Percentiles rank a stretch among this genome's conserved stretches.
These are phyloP conservation scores for Paracamarosporium sp. DNA, from an alignment of 2,329 filamentous ascomycete species.

Conservation along the genomic window DNA sequence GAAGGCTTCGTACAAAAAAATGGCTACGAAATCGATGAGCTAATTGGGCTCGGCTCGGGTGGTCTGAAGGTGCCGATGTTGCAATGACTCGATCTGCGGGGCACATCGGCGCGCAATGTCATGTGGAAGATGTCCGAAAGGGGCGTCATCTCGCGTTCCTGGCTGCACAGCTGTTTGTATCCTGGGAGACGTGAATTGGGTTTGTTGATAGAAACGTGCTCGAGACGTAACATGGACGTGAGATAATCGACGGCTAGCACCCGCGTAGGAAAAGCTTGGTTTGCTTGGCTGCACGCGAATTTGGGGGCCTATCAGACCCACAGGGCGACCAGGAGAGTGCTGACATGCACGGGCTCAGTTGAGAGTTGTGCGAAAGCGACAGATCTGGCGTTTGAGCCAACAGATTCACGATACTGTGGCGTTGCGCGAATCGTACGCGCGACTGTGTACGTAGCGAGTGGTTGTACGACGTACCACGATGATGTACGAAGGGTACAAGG, in stretches of 20 bases:
- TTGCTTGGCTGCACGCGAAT: neutral
- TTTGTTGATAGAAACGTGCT: neutral
- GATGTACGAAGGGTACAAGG: too few relatives aligned
- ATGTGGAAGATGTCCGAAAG: neutral
- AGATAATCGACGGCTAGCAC: slow-evolving; percentile 1
- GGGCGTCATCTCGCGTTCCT: neutral
- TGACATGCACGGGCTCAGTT: too few relatives aligned
- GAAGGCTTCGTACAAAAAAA: slow-evolving; percentile 5
- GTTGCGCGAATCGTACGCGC: too few relatives aligned
- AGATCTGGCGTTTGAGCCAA: neutral
- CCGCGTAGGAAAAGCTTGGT: slow-evolving; percentile 1
- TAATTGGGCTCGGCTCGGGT: slow-evolving; percentile 3
- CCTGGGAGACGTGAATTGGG: neutral
- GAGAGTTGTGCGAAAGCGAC: too few relatives aligned
- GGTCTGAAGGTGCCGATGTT: neutral
- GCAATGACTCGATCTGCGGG: slow-evolving; percentile 3
- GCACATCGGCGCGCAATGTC: neutral
- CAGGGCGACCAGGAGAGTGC: too few relatives aligned
- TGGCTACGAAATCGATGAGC: neutral
- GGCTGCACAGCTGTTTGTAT: too few relatives aligned
- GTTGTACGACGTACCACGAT: too few relatives aligned
- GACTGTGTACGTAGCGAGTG: too few relatives aligned
- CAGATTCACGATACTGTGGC: too few relatives aligned
- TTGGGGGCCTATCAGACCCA: neutral
- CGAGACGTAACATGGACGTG: neutral